A percentile compares a stretch with the other conserved stretches of the same genome.
Conservation (phyloP, 371 early-diverging fungal species). For the Rhizopus stolonifer region DNA sequence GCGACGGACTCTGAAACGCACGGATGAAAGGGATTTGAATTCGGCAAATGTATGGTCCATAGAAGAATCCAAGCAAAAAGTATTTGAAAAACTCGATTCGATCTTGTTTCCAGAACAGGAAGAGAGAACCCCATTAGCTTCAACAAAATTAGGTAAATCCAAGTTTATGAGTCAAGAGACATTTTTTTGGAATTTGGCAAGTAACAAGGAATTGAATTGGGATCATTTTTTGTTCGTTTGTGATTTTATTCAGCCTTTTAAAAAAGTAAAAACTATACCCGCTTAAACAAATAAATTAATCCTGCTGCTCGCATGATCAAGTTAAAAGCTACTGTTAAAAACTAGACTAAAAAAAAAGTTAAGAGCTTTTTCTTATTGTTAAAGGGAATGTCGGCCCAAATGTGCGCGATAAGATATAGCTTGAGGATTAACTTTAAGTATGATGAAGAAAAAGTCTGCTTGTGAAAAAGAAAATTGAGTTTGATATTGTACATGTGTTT, state of each 20-base stretch:
- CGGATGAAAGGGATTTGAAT: constrained; percentile 12
- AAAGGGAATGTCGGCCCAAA: too few relatives aligned
- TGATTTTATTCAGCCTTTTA: neutral
- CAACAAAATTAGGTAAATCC: neutral
- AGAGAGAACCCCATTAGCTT: neutral
- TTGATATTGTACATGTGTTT: too few relatives aligned
- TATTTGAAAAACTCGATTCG: constrained; percentile 3
- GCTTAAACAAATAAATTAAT: too few relatives aligned
- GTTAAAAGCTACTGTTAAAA: too few relatives aligned
- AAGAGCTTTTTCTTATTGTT: too few relatives aligned
- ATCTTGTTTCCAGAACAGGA: constrained; percentile 1
- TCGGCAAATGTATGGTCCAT: constrained; percentile 22
- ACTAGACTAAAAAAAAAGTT: too few relatives aligned
- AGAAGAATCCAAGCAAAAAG: constrained; percentile 15
- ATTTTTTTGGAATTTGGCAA: constrained; percentile 18
- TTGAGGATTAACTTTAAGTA: too few relatives aligned
- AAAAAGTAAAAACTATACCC: too few relatives aligned
- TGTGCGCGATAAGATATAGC: too few relatives aligned
- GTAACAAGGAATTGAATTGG: constrained; percentile 3
- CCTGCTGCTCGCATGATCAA: too few relatives aligned
- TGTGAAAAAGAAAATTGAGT: too few relatives aligned
- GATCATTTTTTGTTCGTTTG: neutral
- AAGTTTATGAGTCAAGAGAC: neutral
- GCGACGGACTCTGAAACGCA: neutral
- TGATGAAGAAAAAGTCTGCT: too few relatives aligned